phyloP scores from a whole-genome alignment of 176 grass and related monocot genomes.

The Oryza meyeriana region DNA sequence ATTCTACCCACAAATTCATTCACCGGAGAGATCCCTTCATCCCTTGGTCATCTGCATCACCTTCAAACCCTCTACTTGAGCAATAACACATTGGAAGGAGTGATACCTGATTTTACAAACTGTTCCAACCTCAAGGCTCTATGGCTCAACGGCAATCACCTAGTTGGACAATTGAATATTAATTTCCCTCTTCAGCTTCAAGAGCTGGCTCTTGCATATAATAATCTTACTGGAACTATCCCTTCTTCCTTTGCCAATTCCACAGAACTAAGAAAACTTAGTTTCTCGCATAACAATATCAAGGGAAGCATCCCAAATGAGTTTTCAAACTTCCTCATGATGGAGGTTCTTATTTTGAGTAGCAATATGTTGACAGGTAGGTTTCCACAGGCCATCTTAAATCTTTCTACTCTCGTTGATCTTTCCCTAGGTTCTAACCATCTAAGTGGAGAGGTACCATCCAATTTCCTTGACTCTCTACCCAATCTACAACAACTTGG shows the following conservation, averaged over 20 bases:
- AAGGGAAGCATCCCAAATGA: slow-evolving; percentile 19
- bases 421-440: not conserved
- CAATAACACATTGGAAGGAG: slow-evolving; percentile 12
- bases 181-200: not conserved
- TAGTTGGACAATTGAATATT: not conserved
- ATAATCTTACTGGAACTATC: slow-evolving; percentile 27
- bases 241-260: slow-evolving; percentile 19
- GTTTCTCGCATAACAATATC: not conserved
- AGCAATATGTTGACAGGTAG: not conserved
- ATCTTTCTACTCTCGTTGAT: slow-evolving; percentile 1
- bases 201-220: not conserved
- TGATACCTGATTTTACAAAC: slow-evolving; percentile 8
- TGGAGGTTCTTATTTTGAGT: not conserved
- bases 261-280: not conserved
- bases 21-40: slow-evolving; percentile 29
- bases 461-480: not conserved
- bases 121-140: not conserved
- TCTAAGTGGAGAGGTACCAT: slow-evolving; percentile 7
- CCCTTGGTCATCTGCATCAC: slow-evolving; percentile 20
- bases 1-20: not conserved
- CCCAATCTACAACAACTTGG: not conserved
- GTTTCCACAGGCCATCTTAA: not conserved
- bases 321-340: not conserved
- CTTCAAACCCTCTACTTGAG: not conserved
- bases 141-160: not conserved